These are phyloP conservation scores for Diaporthe humulicola DNA, from an alignment of 2,329 filamentous ascomycete species.

Conservation along the genomic window DNA sequence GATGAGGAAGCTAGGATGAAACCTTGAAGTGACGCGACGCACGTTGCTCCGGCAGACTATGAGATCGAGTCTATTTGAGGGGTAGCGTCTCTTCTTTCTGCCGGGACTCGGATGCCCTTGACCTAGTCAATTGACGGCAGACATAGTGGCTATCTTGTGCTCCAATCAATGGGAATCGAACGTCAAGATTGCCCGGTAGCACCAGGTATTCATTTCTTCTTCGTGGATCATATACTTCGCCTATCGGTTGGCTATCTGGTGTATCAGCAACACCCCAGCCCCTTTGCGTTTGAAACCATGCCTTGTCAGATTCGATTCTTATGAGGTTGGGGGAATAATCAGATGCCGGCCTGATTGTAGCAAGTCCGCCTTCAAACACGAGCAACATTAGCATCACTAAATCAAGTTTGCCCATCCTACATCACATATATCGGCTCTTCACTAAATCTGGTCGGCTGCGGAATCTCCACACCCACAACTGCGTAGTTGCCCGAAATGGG, in stretches of 20 bases:
- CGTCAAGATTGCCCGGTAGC: background rate
- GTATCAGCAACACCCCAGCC: background rate
- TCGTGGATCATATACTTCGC: background rate
- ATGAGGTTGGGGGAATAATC: background rate
- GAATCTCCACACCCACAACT: background rate
- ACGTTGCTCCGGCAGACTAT: background rate
- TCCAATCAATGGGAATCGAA: background rate
- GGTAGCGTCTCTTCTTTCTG: background rate
- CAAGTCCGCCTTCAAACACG: background rate
- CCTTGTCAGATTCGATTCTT: background rate
- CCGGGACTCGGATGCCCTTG: background rate
- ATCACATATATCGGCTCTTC: background rate
- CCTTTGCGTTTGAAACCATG: background rate
- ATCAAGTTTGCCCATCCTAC: background rate
- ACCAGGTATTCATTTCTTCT: background rate
- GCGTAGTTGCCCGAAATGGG: background rate
- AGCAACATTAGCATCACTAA: background rate
- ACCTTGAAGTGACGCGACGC: background rate
- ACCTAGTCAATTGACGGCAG: too few species aligned
- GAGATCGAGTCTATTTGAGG: conserved; percentile 1
- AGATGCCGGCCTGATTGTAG: background rate
- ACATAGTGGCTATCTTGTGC: background rate
- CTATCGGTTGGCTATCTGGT: background rate
- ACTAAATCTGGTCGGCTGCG: background rate
- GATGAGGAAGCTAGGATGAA: conserved; percentile 20